A percentile compares a stretch with the other conserved stretches of the same genome.
These are phyloP conservation scores for Scutellaria baicalensis DNA, from an alignment of 257 asterid species.

Conservation along the genomic window DNA sequence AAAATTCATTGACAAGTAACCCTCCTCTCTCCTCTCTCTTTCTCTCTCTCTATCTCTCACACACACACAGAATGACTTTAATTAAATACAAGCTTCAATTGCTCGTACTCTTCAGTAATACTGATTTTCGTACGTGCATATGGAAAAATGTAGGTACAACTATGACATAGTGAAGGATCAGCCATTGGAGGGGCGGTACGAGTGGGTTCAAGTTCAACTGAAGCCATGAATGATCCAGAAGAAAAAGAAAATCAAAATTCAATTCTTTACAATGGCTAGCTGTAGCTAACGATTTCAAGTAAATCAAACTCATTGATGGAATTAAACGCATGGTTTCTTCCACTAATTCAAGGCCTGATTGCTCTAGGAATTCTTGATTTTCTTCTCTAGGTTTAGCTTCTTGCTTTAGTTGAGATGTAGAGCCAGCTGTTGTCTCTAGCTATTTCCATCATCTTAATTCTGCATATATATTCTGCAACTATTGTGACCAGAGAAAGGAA, in stretches of 20 bases:
- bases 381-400: conserved; percentile 8
- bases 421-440: conserved; percentile 16
- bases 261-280: background rate
- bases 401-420: conserved; percentile 8
- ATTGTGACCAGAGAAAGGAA: conserved; percentile 9
- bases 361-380: background rate
- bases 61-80: no score
- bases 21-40: background rate
- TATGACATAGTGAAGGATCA: conserved; percentile 55
- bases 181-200: conserved; percentile 56
- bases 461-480: conserved; percentile 6
- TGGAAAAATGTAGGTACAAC: conserved; percentile 48
- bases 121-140: background rate
- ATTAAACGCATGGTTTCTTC: background rate
- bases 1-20: conserved; percentile 47
- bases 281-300: background rate
- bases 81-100: no score
- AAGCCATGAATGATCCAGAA: conserved; percentile 24
- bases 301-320: background rate
- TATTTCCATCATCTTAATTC: background rate
- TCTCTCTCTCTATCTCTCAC: background rate
- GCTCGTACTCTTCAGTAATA: background rate
- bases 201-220: conserved; percentile 37
- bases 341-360: conserved; percentile 18
- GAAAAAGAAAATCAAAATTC: background rate